phyloP scores from a whole-genome alignment of 106 monocot species.

The Dendrobium catenatum region DNA sequence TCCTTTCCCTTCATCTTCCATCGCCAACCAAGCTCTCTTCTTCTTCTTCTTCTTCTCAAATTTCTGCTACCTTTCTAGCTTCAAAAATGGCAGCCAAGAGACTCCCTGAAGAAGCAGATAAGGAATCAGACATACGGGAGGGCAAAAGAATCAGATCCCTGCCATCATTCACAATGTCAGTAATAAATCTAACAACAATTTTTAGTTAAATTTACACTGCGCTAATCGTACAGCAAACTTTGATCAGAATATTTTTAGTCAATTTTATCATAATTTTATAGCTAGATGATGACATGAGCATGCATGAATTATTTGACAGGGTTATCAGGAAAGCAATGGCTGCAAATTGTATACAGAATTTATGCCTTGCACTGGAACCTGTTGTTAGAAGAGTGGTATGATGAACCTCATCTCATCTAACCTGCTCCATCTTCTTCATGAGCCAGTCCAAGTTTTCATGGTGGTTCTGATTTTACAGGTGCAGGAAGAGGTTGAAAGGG shows the following conservation, averaged over 20 bases:
- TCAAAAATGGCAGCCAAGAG: conserved; percentile 4
- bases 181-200: background rate
- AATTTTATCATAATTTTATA: background rate
- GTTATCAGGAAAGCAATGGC: conserved; percentile 2
- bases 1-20: background rate
- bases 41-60: background rate
- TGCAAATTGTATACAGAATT: background rate
- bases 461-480: background rate
- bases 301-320: background rate
- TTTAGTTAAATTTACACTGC: background rate
- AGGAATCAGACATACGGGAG: background rate
- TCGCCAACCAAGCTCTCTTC: too few species aligned
- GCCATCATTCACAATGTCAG: conserved; percentile 8
- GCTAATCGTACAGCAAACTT: too few species aligned
- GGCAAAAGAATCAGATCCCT: conserved; percentile 1
- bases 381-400: conserved; percentile 6
- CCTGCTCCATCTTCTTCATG: background rate
- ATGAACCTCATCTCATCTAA: background rate
- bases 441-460: background rate
- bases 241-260: too few species aligned
- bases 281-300: background rate
- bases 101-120: background rate
- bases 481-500: background rate
- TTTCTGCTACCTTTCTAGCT: background rate
- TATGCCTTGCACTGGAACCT: conserved; percentile 1